These are phyloP conservation scores for Saururus chinensis DNA, from an alignment of 164 flowering plant genomes.

Conservation along the genomic window DNA sequence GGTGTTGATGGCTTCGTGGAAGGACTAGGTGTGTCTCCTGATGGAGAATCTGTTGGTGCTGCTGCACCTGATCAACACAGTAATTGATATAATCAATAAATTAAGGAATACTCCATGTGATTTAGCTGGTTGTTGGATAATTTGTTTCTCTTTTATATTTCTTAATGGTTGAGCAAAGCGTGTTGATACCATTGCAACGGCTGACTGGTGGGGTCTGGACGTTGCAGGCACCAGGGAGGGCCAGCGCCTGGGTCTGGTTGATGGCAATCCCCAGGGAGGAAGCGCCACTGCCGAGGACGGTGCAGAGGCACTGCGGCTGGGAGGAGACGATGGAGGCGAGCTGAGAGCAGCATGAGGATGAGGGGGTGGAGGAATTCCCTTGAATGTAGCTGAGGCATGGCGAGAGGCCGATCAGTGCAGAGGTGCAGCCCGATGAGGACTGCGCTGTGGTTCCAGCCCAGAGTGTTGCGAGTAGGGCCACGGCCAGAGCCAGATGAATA, in stretches of 20 bases:
- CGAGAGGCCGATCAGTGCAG: constrained; percentile 16
- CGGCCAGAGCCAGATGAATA: too few relatives aligned
- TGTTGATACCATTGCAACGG: constrained; percentile 17
- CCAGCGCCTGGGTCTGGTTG: constrained; percentile 19
- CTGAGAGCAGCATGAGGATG: constrained; percentile 24
- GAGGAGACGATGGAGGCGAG: constrained; percentile 15
- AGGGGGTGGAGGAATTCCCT: constrained; percentile 19
- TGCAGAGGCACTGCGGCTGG: constrained; percentile 27
- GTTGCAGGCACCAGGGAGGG: constrained; percentile 29
- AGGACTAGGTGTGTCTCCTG: too few relatives aligned
- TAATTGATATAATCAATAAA: too few relatives aligned
- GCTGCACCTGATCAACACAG: too few relatives aligned
- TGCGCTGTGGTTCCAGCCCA: not conserved
- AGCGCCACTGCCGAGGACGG: constrained; percentile 15
- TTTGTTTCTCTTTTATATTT: too few relatives aligned
- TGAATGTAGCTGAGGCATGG: constrained; percentile 27
- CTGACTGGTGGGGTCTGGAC: constrained; percentile 21
- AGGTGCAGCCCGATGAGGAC: constrained; percentile 14
- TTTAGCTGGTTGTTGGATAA: too few relatives aligned
- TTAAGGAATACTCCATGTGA: too few relatives aligned
- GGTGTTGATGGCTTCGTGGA: too few relatives aligned
- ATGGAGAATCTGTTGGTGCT: too few relatives aligned
- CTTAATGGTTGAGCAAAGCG: too few relatives aligned
- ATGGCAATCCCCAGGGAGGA: constrained; percentile 15
- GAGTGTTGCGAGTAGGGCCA: too few relatives aligned